Conservation (phyloP, 176 grass and related monocot genomes). For the Microstegium vimineum region DNA sequence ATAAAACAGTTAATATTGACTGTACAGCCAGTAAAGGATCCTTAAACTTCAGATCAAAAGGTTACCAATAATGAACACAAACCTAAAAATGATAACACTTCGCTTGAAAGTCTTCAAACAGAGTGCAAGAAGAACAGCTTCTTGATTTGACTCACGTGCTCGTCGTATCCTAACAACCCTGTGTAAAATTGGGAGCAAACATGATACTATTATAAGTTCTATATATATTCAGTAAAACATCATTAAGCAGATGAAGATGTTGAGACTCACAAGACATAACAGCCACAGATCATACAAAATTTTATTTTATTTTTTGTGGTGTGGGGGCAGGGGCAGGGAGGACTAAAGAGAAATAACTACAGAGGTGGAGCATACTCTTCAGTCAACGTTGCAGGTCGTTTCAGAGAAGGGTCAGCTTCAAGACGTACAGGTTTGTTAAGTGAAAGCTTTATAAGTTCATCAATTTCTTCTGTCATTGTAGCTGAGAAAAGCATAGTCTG, state of each 20-base stretch:
- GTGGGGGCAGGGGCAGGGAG: background rate
- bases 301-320: no score
- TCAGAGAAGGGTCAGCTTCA: slow-evolving; percentile 80
- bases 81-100: slow-evolving; percentile 98
- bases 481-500: slow-evolving; percentile 96
- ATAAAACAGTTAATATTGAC: background rate
- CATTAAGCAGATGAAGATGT: background rate
- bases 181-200: slow-evolving; percentile 17
- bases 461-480: slow-evolving; percentile 87
- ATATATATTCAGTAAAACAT: background rate
- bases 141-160: slow-evolving; percentile 76
- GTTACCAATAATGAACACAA: background rate
- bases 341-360: background rate
- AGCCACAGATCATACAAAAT: background rate
- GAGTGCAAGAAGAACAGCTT: slow-evolving; percentile 92
- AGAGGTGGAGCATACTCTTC: slow-evolving; percentile 61
- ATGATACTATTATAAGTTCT: background rate
- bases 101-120: slow-evolving; percentile 93
- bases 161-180: slow-evolving; percentile 88
- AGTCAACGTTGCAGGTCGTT: slow-evolving; percentile 74
- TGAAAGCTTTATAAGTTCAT: slow-evolving; percentile 74
- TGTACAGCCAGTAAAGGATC: background rate
- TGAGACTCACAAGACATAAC: background rate
- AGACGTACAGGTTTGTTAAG: slow-evolving; percentile 85
- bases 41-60: background rate